Conservation (phyloP, 768 basidiomycete genomes). For the Omphalotus guepiniiformis region DNA sequence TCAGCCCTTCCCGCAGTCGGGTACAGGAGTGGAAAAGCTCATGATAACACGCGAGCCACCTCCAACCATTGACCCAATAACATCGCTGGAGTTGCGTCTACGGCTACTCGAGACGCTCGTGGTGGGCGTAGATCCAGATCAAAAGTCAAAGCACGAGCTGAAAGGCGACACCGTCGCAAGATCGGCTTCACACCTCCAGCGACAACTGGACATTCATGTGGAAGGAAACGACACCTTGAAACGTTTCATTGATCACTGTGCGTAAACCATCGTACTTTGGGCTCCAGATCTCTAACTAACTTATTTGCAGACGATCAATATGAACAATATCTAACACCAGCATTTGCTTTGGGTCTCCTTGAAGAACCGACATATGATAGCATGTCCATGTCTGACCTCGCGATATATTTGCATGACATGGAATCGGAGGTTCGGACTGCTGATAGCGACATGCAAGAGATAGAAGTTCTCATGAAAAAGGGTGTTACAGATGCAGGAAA, state of each 20-base stretch:
- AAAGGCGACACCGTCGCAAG: conserved; percentile 54
- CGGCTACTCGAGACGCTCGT: conserved; percentile 80
- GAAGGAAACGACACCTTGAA: conserved; percentile 67
- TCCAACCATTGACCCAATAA: conserved; percentile 51
- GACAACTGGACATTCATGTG: conserved; percentile 50
- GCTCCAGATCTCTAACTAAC: not conserved
- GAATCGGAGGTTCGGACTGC: conserved; percentile 80
- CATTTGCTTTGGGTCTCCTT: conserved; percentile 70
- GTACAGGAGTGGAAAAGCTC: conserved; percentile 3
- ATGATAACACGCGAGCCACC: conserved; percentile 12
- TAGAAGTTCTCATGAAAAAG: conserved; percentile 63
- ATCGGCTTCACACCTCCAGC: conserved; percentile 58
- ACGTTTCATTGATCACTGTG: conserved; percentile 74
- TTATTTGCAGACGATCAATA: conserved; percentile 63
- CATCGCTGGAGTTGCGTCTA: conserved; percentile 72
- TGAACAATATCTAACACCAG: conserved; percentile 66
- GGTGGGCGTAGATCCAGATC: conserved; percentile 53
- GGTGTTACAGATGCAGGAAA: conserved; percentile 72
- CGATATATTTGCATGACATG: conserved; percentile 72
- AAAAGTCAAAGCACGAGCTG: conserved; percentile 38
- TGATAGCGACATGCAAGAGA: conserved; percentile 78
- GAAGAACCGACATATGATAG: conserved; percentile 53
- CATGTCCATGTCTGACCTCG: conserved; percentile 63
- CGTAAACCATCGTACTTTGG: conserved; percentile 18
- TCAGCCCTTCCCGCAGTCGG: not conserved